Evolutionary conservation across 1,284 basidiomycete species (phyloP), one percentile per base, ranked within the genome.

Genomic region (Boletellus sp.): DNA sequence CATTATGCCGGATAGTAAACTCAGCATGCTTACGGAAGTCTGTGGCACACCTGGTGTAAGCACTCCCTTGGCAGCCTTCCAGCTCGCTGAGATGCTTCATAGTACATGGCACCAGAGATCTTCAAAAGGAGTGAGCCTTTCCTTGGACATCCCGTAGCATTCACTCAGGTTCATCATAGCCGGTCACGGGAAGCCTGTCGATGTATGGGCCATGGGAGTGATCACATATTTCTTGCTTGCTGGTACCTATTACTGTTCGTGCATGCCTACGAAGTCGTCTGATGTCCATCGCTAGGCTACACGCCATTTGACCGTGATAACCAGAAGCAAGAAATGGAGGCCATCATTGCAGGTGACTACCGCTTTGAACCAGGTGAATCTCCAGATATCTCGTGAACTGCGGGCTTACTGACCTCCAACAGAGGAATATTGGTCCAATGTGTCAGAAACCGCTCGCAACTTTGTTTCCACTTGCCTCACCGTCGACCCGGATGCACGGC

Each of bases 91-190:
- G 18, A 43, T 46, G 18, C 30, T 40, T 44, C 46, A 26, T 56
- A 87, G 80, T 98, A 99, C 72, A 98, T 98, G 96, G 94, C 96
- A 0, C 95, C 96, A 0, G 96, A 97, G 71, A 97, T 99, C 61
- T 99, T 99, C 80, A 89, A 89, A 69, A 96, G 96, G 73, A 83
- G 89, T 91, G 56, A 44, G 82, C 71, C 6, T 36, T 37, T 44
- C 15, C 19, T 58, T 13, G 43, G 12, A 18, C 32, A 50, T 28
- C 46, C 1, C 22, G 12, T 10, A 8, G 36, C 36, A 44, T 37
- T 41, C 21, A 47, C 51, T 51, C 46, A 49, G 4, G n/a, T 18
- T 40, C 45, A 15, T 42, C 39, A 10, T 44, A 91, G 89, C 85
- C 48, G 96, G 96, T 1, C 95, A 99, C 64, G 86, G 91, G 39